A percentile compares a stretch with the other conserved stretches of the same genome.
Conservation (phyloP, 2,329 filamentous ascomycete species). For the Fusarium marasasianum region DNA sequence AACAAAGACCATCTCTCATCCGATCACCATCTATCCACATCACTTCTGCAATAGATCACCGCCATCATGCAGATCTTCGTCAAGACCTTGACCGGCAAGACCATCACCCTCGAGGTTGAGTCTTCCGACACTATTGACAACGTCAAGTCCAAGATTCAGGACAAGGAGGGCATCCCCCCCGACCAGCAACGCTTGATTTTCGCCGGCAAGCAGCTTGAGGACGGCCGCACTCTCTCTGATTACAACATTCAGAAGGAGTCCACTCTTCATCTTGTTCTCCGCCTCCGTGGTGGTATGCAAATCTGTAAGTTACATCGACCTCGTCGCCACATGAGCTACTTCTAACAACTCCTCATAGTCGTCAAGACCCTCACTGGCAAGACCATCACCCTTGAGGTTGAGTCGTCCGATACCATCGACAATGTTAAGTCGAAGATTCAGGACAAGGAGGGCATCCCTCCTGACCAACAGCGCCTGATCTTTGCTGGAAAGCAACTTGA, state of each 20-base stretch:
- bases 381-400: slow-evolving; percentile 91
- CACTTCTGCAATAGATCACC: slow-evolving; percentile 44
- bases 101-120: slow-evolving; percentile 73
- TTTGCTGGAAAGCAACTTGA: slow-evolving; percentile 97
- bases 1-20: slow-evolving; percentile 3
- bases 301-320: slow-evolving; percentile 62
- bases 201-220: slow-evolving; percentile 95
- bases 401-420: slow-evolving; percentile 91
- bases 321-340: background rate
- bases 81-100: slow-evolving; percentile 88
- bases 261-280: slow-evolving; percentile 79
- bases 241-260: slow-evolving; percentile 71
- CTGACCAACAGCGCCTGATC: slow-evolving; percentile 93
- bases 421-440: slow-evolving; percentile 98
- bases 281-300: slow-evolving; percentile 73
- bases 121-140: slow-evolving; percentile 95
- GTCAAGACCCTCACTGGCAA: slow-evolving; percentile 91
- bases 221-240: slow-evolving; percentile 71
- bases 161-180: slow-evolving; percentile 97
- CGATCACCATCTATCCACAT: slow-evolving; percentile 32
- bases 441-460: slow-evolving; percentile 96
- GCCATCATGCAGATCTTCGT: slow-evolving; percentile 95
- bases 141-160: slow-evolving; percentile 97
- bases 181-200: slow-evolving; percentile 98
- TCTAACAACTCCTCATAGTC: slow-evolving; percentile 51